A percentile compares a stretch with the other conserved stretches of the same genome.
Evolutionary conservation across 805 yeast genomes (phyloP).

Genomic region (Kluyveromyces lactis): DNA sequence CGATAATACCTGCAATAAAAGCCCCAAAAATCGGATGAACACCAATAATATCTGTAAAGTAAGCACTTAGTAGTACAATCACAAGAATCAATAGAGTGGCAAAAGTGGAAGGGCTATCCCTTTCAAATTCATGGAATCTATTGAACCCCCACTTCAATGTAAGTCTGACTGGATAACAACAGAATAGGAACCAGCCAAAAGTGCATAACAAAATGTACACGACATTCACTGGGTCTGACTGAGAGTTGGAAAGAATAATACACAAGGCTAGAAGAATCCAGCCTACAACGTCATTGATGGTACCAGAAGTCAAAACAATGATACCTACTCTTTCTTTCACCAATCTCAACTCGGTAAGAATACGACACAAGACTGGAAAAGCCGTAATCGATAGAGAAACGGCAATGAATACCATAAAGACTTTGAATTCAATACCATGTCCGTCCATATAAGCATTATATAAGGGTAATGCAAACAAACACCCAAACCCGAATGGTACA

Average conservation of each 20-base stretch:
- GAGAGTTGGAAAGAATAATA: slow-evolving; percentile 68
- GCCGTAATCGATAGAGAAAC: slow-evolving; percentile 83
- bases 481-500: slow-evolving; percentile 74
- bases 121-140: slow-evolving; percentile 46
- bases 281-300: slow-evolving; percentile 64
- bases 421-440: slow-evolving; percentile 47
- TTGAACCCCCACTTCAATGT: slow-evolving; percentile 38
- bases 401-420: slow-evolving; percentile 73
- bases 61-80: slow-evolving; percentile 57
- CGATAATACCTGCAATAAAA: slow-evolving; percentile 64
- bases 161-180: slow-evolving; percentile 49
- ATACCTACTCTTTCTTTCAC: slow-evolving; percentile 59
- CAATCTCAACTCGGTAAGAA: slow-evolving; percentile 62
- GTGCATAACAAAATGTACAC: slow-evolving; percentile 60
- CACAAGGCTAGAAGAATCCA: slow-evolving; percentile 74
- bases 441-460: slow-evolving; percentile 44
- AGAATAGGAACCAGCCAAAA: slow-evolving; percentile 59
- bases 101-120: slow-evolving; percentile 55
- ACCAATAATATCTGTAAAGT: slow-evolving; percentile 76
- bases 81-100: slow-evolving; percentile 49
- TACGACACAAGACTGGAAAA: slow-evolving; percentile 75
- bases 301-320: slow-evolving; percentile 16
- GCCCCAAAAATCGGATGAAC: slow-evolving; percentile 86
- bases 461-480: slow-evolving; percentile 59
- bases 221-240: slow-evolving; percentile 52